These are phyloP conservation scores for Knufia petricola DNA, from an alignment of 2,329 filamentous ascomycete species.

Conservation along the genomic window DNA sequence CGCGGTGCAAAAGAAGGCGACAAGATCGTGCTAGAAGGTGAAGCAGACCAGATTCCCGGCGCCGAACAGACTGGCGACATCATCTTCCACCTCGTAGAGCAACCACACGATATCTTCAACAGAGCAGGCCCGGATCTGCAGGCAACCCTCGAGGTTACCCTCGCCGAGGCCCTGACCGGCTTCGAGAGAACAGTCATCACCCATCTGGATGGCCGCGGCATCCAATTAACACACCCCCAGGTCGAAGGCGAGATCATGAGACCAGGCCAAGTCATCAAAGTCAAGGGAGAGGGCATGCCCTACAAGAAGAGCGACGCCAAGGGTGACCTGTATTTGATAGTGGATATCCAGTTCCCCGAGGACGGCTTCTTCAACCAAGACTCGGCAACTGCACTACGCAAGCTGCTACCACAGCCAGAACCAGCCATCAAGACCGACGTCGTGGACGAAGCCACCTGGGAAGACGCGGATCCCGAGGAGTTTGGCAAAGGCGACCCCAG, in stretches of 20 bases:
- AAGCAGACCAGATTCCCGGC: constrained; percentile 76
- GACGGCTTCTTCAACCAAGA: constrained; percentile 68
- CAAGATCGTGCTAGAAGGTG: constrained; percentile 78
- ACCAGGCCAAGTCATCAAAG: constrained; percentile 75
- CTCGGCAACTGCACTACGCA: constrained; percentile 59
- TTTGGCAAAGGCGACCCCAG: constrained; percentile 37
- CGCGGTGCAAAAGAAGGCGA: constrained; percentile 57
- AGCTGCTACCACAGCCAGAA: constrained; percentile 60
- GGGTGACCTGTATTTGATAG: constrained; percentile 78
- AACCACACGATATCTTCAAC: constrained; percentile 70
- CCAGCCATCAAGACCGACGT: constrained; percentile 59
- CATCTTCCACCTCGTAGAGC: constrained; percentile 76
- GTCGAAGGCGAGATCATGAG: constrained; percentile 70
- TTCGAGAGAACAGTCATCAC: constrained; percentile 85
- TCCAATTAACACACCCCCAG: constrained; percentile 66
- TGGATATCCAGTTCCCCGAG: constrained; percentile 81
- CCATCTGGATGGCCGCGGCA: constrained; percentile 87
- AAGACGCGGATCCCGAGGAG: constrained; percentile 73
- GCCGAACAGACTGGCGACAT: constrained; percentile 88
- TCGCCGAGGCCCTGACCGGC: constrained; percentile 75
- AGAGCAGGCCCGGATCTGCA: constrained; percentile 76
- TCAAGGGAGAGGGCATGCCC: constrained; percentile 90
- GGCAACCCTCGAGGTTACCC: constrained; percentile 67
- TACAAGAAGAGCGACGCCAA: constrained; percentile 71
- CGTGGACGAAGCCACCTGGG: constrained; percentile 79